Percentiles rank a stretch among this genome's conserved stretches.
phyloP scores from a whole-genome alignment of 176 grass and related monocot species.

The Hyparrhenia diplandra region DNA sequence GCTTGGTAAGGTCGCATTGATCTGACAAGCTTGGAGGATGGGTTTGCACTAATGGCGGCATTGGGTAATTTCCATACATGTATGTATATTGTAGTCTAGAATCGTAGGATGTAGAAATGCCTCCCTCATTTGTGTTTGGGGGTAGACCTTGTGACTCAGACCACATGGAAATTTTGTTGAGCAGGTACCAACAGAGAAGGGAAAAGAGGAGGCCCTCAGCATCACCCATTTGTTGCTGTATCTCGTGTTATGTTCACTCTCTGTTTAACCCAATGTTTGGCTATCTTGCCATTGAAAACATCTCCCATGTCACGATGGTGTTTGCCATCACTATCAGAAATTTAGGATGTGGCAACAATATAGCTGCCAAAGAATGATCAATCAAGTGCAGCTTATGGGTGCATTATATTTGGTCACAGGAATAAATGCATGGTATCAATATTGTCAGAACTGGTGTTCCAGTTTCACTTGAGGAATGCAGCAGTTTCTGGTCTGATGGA shows the following conservation, averaged over 20 bases:
- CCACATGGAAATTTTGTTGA: no score
- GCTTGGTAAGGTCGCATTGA: not conserved
- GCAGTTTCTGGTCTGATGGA: not conserved
- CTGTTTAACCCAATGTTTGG: constrained; percentile 15
- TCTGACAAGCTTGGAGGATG: no score
- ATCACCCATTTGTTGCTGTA: no score
- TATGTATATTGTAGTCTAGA: no score
- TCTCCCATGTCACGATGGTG: not conserved
- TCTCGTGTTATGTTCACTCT: not conserved
- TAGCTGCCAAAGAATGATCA: not conserved
- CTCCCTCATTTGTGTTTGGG: not conserved
- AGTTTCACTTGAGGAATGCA: not conserved
- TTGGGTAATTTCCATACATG: no score
- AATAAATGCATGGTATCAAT: not conserved
- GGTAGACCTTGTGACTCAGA: constrained; percentile 15
- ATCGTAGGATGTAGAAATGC: no score
- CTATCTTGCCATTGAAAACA: not conserved
- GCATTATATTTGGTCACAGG: not conserved
- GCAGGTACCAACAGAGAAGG: no score
- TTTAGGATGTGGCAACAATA: not conserved
- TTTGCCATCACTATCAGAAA: not conserved
- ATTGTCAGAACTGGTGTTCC: not conserved
- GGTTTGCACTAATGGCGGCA: no score
- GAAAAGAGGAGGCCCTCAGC: no score
- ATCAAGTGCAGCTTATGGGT: not conserved